A percentile compares a stretch with the other conserved stretches of the same genome.
Evolutionary conservation across 2,329 filamentous ascomycete genomes (phyloP).

Genomic region (Emergomyces pasteurianus): DNA sequence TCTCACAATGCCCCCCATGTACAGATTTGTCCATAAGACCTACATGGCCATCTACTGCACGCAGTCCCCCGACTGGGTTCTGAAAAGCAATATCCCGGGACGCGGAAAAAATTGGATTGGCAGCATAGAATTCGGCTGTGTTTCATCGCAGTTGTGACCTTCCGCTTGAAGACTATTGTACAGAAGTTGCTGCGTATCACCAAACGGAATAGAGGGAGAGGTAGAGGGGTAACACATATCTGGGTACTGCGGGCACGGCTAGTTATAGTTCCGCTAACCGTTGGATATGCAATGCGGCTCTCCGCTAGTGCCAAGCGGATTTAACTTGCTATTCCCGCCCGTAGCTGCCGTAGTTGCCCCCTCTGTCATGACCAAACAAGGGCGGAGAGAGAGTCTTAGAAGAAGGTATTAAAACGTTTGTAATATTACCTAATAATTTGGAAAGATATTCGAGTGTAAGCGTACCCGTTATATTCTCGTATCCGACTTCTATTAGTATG

Average conservation of each 20-base stretch:
- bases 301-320: background rate
- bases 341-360: no score
- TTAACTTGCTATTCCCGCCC: no score
- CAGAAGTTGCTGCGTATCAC: background rate
- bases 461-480: no score
- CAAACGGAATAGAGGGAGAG: background rate
- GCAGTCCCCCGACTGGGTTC: background rate
- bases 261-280: background rate
- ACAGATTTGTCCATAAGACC: background rate
- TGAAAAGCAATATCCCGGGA: background rate
- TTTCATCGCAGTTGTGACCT: background rate
- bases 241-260: background rate
- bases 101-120: background rate
- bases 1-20: background rate
- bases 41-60: background rate
- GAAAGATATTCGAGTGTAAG: no score
- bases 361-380: no score
- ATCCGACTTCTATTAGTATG: no score
- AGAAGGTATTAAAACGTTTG: no score
- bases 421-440: no score
- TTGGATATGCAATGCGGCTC: background rate
- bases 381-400: no score
- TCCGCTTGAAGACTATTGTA: background rate
- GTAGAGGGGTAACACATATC: background rate
- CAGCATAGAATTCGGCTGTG: no score